phyloP scores from a whole-genome alignment of 805 yeast genomes.

The Hanseniaspora lindneri region DNA sequence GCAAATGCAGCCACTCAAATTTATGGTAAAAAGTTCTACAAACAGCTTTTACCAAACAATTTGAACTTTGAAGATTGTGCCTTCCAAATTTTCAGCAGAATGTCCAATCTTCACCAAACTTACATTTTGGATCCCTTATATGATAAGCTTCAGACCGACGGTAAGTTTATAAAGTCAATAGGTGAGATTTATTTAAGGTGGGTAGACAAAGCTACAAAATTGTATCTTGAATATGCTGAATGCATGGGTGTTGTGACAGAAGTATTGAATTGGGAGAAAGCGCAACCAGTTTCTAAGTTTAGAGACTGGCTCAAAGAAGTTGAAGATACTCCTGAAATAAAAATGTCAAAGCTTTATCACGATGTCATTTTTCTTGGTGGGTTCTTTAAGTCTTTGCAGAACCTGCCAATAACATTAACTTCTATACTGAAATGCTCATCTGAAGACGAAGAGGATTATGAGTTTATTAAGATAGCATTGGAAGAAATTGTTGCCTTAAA shows the following conservation, averaged over 20 bases:
- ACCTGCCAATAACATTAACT: constrained; percentile 49
- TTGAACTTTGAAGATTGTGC: constrained; percentile 50
- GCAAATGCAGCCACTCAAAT: constrained; percentile 52
- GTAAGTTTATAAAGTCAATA: constrained; percentile 52
- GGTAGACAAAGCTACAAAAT: constrained; percentile 44
- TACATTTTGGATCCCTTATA: constrained; percentile 48
- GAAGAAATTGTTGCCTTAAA: constrained; percentile 46
- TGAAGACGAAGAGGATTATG: constrained; percentile 41
- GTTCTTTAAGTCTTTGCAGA: constrained; percentile 42
- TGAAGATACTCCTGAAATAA: constrained; percentile 38
- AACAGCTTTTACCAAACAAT: constrained; percentile 38
- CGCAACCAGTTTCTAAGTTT: constrained; percentile 33
- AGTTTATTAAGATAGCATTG: constrained; percentile 41
- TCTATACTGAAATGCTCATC: constrained; percentile 45
- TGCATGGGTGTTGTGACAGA: constrained; percentile 50
- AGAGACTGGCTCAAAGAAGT: constrained; percentile 46
- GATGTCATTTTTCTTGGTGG: constrained; percentile 48
- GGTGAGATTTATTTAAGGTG: constrained; percentile 55
- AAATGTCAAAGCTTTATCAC: constrained; percentile 35
- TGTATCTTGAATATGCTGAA: constrained; percentile 49
- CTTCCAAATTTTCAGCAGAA: constrained; percentile 42
- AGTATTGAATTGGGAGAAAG: constrained; percentile 38
- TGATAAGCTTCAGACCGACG: constrained; percentile 45
- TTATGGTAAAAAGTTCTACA: constrained; percentile 36
- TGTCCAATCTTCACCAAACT: constrained; percentile 45